Evolutionary conservation across 352 stramenopile species (phyloP), one percentile per base, ranked within the genome.

Genomic region (Detonula confervacea): DNA sequence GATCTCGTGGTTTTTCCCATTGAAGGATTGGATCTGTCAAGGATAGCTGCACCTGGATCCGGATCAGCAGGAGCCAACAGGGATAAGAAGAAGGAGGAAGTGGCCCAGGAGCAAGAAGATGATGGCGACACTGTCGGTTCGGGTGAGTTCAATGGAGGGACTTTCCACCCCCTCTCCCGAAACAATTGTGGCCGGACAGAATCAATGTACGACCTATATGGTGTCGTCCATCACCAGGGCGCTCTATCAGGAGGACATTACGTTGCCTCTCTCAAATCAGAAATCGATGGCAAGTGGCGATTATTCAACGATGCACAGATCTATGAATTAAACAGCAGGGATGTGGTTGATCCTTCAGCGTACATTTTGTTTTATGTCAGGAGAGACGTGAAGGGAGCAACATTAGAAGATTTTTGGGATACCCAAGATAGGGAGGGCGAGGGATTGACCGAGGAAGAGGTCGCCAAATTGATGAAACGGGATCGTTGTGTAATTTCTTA

Each of bases 141-240:
- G 35, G 57, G 64, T 16, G 65, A 73, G 39, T 81, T 69, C 25
- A 22, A 42, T 56, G 30, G 67, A 30, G 77, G 71, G 8, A 78
- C 44, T 33, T 74, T 85, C n/a, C 77, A 81, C 33, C 77, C 69
- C 24, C 69, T 78, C 11, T 76, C 75, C 5, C 44, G 24, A 59
- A 67, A 75, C 14, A 81, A 84, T 37, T 77, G 60, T 62, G 76
- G 80, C 37, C 57, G 76, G 9, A 79, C 57, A 3, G 83, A 94
- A 55, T 72, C 65, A 42, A 63, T 98, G 11, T 99, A 98, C 70
- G 97, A 99, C 81, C 86, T 99, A 30, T 99, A 98, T 77, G 96
- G 93, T 6, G 96, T 99, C 7, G 95, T 99, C 35, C 98, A 99
- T 86, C 97, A 99, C 76, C 96, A 98, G 64, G 97, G 97, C 22